Percentiles rank a stretch among this genome's conserved stretches.
Evolutionary conservation across 1,284 basidiomycete genomes (phyloP).

Genomic region (Athelia psychrophila): DNA sequence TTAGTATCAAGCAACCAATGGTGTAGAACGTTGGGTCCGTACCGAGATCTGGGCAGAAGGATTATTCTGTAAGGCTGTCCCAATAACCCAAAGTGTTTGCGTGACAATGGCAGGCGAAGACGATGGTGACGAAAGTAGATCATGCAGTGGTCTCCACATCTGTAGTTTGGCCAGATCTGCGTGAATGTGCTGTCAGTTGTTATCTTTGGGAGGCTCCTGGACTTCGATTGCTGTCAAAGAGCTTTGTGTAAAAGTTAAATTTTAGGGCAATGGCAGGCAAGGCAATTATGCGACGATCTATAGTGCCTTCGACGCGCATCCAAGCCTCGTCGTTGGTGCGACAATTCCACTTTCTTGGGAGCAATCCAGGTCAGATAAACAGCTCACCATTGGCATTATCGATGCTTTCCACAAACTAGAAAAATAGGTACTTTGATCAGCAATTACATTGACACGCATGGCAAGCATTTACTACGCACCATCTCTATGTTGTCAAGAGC

Average conservation of each 20-base stretch:
- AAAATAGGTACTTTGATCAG: background rate
- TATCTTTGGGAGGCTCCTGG: too few species aligned
- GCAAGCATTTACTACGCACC: constrained; percentile 44
- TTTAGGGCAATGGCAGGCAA: too few species aligned
- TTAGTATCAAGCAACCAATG: constrained; percentile 2
- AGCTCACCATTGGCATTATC: constrained; percentile 90
- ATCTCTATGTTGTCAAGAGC: constrained; percentile 96
- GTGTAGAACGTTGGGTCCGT: constrained; percentile 28
- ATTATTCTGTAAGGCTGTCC: constrained; percentile 96
- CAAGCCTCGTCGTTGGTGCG: too few species aligned
- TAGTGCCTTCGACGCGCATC: too few species aligned
- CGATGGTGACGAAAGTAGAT: constrained; percentile 53
- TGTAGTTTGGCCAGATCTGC: constrained; percentile 80
- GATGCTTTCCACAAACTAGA: constrained; percentile 85
- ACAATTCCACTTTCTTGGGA: too few species aligned
- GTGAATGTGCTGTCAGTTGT: too few species aligned
- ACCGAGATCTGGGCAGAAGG: constrained; percentile 86
- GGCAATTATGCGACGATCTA: too few species aligned
- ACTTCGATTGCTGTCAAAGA: too few species aligned
- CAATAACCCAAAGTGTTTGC: constrained; percentile 87
- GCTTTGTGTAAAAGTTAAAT: too few species aligned
- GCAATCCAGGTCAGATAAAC: too few species aligned
- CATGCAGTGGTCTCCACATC: constrained; percentile 84
- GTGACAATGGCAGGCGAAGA: constrained; percentile 64
- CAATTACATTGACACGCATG: background rate